Evolutionary conservation across 2,329 filamentous ascomycete species (phyloP).

Genomic region (Amesomyces nigricolor): DNA sequence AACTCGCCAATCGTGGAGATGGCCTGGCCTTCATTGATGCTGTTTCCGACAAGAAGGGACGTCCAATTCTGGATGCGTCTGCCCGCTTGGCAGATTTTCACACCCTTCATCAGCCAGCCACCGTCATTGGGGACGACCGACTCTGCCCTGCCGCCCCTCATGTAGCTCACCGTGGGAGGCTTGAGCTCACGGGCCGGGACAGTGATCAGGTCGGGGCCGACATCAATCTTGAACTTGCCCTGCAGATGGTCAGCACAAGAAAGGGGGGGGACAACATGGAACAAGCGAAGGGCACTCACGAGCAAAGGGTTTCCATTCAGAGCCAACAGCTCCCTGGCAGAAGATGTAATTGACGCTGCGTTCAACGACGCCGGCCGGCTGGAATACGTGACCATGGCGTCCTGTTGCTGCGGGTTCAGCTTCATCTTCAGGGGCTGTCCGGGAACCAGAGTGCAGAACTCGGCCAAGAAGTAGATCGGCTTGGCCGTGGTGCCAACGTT

Average conservation of each 20-base stretch:
- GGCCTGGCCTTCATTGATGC: slow-evolving; percentile 4
- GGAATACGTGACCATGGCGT: slow-evolving; percentile 66
- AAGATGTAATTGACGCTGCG: slow-evolving; percentile 56
- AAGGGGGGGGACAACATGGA: background rate
- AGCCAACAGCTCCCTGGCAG: slow-evolving; percentile 52
- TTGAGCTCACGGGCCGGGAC: slow-evolving; percentile 65
- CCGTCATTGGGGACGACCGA: slow-evolving; percentile 42
- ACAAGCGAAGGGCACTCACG: slow-evolving; percentile 30
- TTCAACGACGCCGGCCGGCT: slow-evolving; percentile 63
- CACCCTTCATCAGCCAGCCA: slow-evolving; percentile 62
- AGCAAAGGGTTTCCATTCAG: slow-evolving; percentile 48
- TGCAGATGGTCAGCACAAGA: background rate
- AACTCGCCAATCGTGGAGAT: slow-evolving; percentile 31
- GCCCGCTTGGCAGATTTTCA: slow-evolving; percentile 51
- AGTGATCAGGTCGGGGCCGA: slow-evolving; percentile 59
- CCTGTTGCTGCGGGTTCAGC: slow-evolving; percentile 55
- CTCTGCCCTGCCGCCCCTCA: slow-evolving; percentile 4
- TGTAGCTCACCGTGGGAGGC: slow-evolving; percentile 57
- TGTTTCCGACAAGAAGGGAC: slow-evolving; percentile 38
- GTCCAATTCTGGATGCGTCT: slow-evolving; percentile 45
- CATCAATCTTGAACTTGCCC: slow-evolving; percentile 55
- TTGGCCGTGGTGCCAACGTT: slow-evolving; percentile 56
- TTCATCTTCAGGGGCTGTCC: slow-evolving; percentile 60
- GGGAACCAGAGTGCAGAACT: slow-evolving; percentile 57
- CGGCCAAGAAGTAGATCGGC: slow-evolving; percentile 61